These are phyloP conservation scores for Apiospora koreana DNA, from an alignment of 2,329 filamentous ascomycete genomes.

Conservation along the genomic window DNA sequence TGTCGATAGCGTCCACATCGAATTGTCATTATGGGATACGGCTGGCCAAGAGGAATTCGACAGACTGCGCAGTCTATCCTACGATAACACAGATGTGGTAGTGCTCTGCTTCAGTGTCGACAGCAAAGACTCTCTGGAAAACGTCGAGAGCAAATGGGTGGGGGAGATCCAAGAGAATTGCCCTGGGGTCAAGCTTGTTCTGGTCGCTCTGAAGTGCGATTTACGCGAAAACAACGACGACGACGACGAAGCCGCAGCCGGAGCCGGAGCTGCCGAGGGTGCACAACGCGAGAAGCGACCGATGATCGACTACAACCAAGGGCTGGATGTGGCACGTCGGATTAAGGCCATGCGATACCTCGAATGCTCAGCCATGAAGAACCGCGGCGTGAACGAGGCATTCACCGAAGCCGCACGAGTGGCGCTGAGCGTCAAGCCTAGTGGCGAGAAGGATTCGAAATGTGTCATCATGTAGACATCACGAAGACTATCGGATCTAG, in stretches of 20 bases:
- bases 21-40: conserved; percentile 97
- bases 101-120: conserved; percentile 99
- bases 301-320: conserved; percentile 88
- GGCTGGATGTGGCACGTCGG: conserved; percentile 84
- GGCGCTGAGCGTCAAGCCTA: conserved; percentile 73
- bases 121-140: conserved; percentile 93
- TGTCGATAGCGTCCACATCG: conserved; percentile 95
- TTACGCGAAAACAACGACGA: conserved; percentile 76
- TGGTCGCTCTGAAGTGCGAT: conserved; percentile 97
- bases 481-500: not conserved
- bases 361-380: conserved; percentile 98
- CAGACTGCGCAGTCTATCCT: conserved; percentile 89
- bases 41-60: conserved; percentile 99
- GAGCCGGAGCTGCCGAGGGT: conserved; percentile 37
- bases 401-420: conserved; percentile 98
- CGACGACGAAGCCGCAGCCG: conserved; percentile 60
- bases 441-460: conserved; percentile 58
- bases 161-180: conserved; percentile 98
- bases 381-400: conserved; percentile 95
- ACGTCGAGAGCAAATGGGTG: conserved; percentile 98
- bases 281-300: conserved; percentile 62
- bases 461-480: conserved; percentile 57
- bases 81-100: conserved; percentile 95
- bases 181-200: conserved; percentile 88
- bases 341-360: conserved; percentile 94